A percentile compares a stretch with the other conserved stretches of the same genome.
phyloP scores from a whole-genome alignment of 352 stramenopile genomes.

The Halophytophthora polymorphica region DNA sequence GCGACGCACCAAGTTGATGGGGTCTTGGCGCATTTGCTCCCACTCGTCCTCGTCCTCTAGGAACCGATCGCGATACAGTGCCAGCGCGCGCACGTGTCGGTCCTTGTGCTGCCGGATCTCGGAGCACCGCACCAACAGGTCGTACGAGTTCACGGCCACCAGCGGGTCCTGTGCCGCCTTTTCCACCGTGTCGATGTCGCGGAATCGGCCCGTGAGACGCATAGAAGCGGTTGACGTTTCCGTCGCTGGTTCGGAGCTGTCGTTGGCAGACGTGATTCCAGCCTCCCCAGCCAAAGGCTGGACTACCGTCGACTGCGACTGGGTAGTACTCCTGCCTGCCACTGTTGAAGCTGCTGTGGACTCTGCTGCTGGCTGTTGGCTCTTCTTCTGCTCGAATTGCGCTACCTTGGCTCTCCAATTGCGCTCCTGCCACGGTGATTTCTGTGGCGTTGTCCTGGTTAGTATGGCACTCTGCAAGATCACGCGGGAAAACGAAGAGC shows the following conservation, averaged over 20 bases:
- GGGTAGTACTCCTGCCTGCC: background rate
- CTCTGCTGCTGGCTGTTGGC: slow-evolving; percentile 6
- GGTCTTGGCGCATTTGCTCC: slow-evolving; percentile 65
- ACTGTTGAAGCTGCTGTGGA: background rate
- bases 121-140: slow-evolving; percentile 63
- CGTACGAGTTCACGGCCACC: slow-evolving; percentile 57
- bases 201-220: slow-evolving; percentile 20
- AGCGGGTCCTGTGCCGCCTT: slow-evolving; percentile 44
- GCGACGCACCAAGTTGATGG: slow-evolving; percentile 58
- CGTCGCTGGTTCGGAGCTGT: slow-evolving; percentile 4
- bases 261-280: background rate
- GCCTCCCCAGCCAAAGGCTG: background rate
- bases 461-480: background rate
- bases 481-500: background rate
- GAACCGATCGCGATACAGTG: slow-evolving; percentile 48
- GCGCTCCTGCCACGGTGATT: slow-evolving; percentile 73
- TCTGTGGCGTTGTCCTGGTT: slow-evolving; percentile 7
- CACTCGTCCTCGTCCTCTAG: slow-evolving; percentile 53
- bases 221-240: background rate
- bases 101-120: slow-evolving; percentile 60
- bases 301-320: background rate
- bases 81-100: slow-evolving; percentile 38
- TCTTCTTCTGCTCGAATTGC: slow-evolving; percentile 6
- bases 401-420: slow-evolving; percentile 46
- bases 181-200: slow-evolving; percentile 65